Evolutionary conservation across 139 green algal species (phyloP), one percentile per base, ranked within the genome.

Genomic region (Pseudopediastrum boryanum): DNA sequence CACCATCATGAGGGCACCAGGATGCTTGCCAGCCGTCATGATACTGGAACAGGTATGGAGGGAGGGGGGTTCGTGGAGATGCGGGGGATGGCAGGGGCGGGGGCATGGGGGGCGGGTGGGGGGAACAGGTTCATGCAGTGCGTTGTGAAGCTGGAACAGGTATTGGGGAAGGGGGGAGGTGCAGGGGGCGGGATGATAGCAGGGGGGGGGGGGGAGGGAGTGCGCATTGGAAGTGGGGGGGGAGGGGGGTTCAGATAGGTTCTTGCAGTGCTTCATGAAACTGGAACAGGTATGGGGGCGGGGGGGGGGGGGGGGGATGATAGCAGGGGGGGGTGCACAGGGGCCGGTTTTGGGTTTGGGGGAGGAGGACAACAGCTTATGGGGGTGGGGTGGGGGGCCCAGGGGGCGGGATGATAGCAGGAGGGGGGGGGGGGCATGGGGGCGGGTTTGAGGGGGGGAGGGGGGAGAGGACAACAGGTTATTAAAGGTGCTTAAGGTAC

Each of bases 1-100:
- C 39, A 88, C 79, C 65, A 85, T 83, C 41, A 56, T 88, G 70
- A 50, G 84, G 2, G 79, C 75, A 25, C 84, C 84, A 12, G 84
- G 84, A 38, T 81, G 74, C 64, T 38, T 84, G 33, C 63, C 83
- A 38, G 79, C 75, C 4, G 80, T 78, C 19, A 79, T 85, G 79
- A 41, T 88, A 19, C 62, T 80, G 38, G 84, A 88, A 62, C 79
- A 85, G 56, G 79, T 81, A 9, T 19, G 74, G 27, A 41, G 62
- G 7, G 35, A 25, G 2, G 38, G 65, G 6, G 2, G 38, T 66
- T 2, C 4, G 8, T 12, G 38, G 4, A 31, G 35, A 31, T 66
- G 50, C 50, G 23, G 23, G 23, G 23, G 23, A 0, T 2, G 62
- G 25, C 38, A 13, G 7, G 16, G 62, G 13, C 48, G 62, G 31